Evolutionary conservation across 352 stramenopile species (phyloP).

Genomic region (Globisporangium irregulare): DNA sequence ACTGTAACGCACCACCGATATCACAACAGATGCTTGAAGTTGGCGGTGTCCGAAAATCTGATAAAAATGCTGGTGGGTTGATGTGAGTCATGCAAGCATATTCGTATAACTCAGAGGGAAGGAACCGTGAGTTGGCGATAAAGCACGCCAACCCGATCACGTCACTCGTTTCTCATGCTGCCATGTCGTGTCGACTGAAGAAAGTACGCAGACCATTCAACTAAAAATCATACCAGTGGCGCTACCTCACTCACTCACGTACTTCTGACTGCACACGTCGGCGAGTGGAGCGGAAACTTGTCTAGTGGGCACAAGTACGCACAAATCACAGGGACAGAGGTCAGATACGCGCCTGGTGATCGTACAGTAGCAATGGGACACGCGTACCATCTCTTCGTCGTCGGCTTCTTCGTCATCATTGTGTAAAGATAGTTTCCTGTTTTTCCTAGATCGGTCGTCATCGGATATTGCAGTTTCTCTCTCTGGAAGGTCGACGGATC

Average conservation of each 20-base stretch:
- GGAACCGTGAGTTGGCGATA: background rate
- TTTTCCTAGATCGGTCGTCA: background rate
- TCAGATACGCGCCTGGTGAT: background rate
- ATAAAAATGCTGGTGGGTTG: background rate
- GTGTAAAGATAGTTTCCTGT: background rate
- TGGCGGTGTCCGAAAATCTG: background rate
- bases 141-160: background rate
- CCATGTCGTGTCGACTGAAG: background rate
- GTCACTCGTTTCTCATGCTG: background rate
- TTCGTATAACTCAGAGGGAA: background rate
- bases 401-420: slow-evolving; percentile 8
- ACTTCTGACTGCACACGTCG: background rate
- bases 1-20: background rate
- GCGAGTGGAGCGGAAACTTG: slow-evolving; percentile 12
- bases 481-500: background rate
- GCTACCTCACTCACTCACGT: background rate
- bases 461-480: background rate
- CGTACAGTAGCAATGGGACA: background rate
- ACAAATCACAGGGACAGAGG: background rate
- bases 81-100: background rate
- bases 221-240: background rate
- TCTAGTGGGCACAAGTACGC: slow-evolving; percentile 3
- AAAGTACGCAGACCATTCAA: background rate
- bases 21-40: background rate
- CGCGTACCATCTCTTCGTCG: slow-evolving; percentile 16